Conservation (phyloP, 2,329 filamentous ascomycete genomes). For the Ilyonectria robusta region DNA sequence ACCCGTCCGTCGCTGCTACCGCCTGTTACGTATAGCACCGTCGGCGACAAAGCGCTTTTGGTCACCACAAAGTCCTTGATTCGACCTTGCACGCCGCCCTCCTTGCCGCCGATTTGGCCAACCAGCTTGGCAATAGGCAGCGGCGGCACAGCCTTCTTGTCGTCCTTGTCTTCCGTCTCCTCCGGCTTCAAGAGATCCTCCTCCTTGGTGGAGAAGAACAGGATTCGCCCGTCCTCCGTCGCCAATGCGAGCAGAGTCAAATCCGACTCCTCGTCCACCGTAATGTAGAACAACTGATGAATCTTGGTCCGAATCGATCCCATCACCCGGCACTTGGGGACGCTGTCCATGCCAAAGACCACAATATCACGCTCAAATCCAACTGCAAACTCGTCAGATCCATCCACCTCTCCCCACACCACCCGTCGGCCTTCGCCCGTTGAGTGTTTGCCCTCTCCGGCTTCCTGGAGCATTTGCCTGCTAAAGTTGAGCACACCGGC, state of each 20-base stretch:
- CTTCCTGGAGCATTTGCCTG: constrained; percentile 77
- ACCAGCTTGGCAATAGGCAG: constrained; percentile 75
- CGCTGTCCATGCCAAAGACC: constrained; percentile 90
- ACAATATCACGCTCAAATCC: constrained; percentile 89
- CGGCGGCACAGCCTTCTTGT: constrained; percentile 44
- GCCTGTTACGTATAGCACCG: constrained; percentile 73
- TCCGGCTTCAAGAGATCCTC: constrained; percentile 59
- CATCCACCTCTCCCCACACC: constrained; percentile 81
- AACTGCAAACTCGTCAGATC: constrained; percentile 86
- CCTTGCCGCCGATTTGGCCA: constrained; percentile 84
- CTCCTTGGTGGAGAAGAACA: constrained; percentile 82
- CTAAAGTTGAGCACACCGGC: constrained; percentile 92
- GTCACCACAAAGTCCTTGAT: constrained; percentile 91
- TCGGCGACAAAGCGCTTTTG: constrained; percentile 55
- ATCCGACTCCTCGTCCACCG: constrained; percentile 59
- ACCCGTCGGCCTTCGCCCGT: constrained; percentile 88
- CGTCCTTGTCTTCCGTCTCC: constrained; percentile 47
- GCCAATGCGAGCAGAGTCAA: constrained; percentile 78
- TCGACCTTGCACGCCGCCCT: constrained; percentile 75
- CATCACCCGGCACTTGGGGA: constrained; percentile 81
- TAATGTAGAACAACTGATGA: constrained; percentile 84
- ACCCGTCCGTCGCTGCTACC: constrained; percentile 89
- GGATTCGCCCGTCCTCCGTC: constrained; percentile 89
- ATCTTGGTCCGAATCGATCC: constrained; percentile 81
- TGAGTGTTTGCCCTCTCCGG: constrained; percentile 82